Base-by-base conservation (phyloP, 257 asterid species). In the Striga asiatica region DNA sequence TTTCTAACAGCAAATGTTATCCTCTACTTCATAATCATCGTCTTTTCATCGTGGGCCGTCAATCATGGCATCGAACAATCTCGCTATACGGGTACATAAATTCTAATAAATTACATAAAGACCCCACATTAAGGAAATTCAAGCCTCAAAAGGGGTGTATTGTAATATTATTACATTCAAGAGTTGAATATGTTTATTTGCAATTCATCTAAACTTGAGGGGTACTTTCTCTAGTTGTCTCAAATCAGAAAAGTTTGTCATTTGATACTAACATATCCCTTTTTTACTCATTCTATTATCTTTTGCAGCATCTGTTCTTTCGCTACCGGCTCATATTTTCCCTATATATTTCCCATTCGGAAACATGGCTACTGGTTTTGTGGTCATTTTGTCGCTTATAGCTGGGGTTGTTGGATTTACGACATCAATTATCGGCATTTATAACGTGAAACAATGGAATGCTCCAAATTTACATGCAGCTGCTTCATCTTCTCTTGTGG, bases 381-480 rank as follows among this genome's bases (percentile, higher is more conserved):
- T 87, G 20, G 79, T 92, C 39, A 66, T 84, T n/a, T 70, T 76
- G 19, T 77, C 97, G 27, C 83, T 92, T 13, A 32, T 92, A 7
- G 95, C 97, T 24, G 98, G 98, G 17, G 75, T 81, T 10, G 91
- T 82, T 49, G 98, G 98, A 45, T 71, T 92, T 66, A 71, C 81
- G 23, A 69, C 95, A 63, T 88, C 93, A 9, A 32, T 81, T 37
- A 55, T 74, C 57, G 93, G 81, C 45, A 64, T 87, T 67, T 70
- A 24, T 1, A 75, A 84, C 65, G 79, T 87, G 10, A 12, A 62
- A 12, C 74, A 74, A 29, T 76, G 86, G 94, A 62, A 71, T 65
- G 50, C 70, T 54, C 70, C 95, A 7, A 88, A 65, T 61, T 69
- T 82, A 2, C 74, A 82, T 58, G 83, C 97, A 60, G 97, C 97